Base-by-base conservation (phyloP, 2,329 filamentous ascomycete species). In the Phialophora tarda region DNA sequence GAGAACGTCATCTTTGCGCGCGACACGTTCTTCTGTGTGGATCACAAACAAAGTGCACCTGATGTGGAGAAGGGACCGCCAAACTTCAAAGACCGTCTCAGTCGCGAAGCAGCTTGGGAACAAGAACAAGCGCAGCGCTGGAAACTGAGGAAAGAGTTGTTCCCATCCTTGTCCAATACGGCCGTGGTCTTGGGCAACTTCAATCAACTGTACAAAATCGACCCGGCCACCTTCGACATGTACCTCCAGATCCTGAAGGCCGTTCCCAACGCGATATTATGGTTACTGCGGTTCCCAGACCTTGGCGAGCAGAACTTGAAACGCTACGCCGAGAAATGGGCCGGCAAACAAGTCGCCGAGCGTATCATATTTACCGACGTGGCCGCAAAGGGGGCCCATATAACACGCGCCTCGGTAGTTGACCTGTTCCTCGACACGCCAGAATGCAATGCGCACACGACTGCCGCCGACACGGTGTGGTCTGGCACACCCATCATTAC, bases 121-220 rank as follows among this genome's bases (percentile, higher is more conserved):
- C 88, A 92, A 63, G 94, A 98, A 78, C 91, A 94, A 77, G 80
- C 81, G 24, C 86, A 90, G 65, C 86, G 95, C 69, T 98, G 95
- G 94, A 84, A 86, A 71, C 97, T 98, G 93, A 89, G 95, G 32
- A 96, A 93, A 75, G 89, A 96, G 73, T 80, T 99, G 47, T 99
- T 99, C 74, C 95, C 95, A 0, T 83, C 86, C 21, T 82, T 99
- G 12, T 82, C 88, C 2, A 91, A 98, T 73, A 89, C 97, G 76
- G 86, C 88, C 23, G 88, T 99, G 73, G 97, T 99, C 73, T 85
- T 99, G 65, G 95, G 92, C 6, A 99, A 99, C 78, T 99, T 99
- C 80, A 99, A 99, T 76, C 95, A 99, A 78, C 83, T 99, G 34
- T 99, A 99, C 82, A 99, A 99, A 88, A 98, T 99, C 78, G 95